Conservation (phyloP, 2,329 filamentous ascomycete genomes). For the Verticillium tricorpus region DNA sequence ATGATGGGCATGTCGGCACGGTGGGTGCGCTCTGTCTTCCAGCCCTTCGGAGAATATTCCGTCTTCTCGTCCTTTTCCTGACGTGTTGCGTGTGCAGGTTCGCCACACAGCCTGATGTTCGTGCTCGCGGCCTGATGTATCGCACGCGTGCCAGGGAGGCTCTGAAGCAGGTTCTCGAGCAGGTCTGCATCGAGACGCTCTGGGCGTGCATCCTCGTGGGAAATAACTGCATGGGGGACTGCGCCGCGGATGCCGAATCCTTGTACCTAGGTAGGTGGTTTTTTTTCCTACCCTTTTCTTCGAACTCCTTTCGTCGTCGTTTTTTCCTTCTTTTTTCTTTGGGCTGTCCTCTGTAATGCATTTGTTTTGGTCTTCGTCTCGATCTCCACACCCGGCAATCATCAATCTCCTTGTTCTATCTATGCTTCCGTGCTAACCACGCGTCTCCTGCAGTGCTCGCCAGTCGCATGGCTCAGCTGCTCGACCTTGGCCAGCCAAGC, state of each 20-base stretch:
- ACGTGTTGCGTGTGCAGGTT: not conserved
- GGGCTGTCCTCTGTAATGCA: too few relatives aligned
- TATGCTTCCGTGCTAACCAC: not conserved
- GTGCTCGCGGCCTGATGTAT: not conserved
- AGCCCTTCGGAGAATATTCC: not conserved
- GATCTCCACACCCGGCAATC: too few relatives aligned
- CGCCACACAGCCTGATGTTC: not conserved
- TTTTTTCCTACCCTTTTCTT: too few relatives aligned
- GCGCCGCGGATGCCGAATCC: constrained; percentile 24
- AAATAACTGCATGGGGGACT: constrained; percentile 24
- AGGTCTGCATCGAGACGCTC: constrained; percentile 26
- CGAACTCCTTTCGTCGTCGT: too few relatives aligned
- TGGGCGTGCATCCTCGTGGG: constrained; percentile 27
- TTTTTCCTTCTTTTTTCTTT: too few relatives aligned
- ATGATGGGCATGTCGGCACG: constrained; percentile 18
- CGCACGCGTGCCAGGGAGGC: not conserved
- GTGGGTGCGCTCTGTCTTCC: constrained; percentile 6
- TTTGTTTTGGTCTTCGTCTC: too few relatives aligned
- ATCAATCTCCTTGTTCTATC: not conserved
- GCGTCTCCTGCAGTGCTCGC: constrained; percentile 14
- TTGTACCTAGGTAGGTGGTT: constrained; percentile 24
- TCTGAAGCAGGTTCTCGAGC: constrained; percentile 23
- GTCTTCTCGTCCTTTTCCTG: not conserved
- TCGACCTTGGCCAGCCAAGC: constrained; percentile 17
- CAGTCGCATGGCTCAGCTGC: constrained; percentile 27